phyloP scores from a whole-genome alignment of 768 basidiomycete species.

The Tulasnella sp. region DNA sequence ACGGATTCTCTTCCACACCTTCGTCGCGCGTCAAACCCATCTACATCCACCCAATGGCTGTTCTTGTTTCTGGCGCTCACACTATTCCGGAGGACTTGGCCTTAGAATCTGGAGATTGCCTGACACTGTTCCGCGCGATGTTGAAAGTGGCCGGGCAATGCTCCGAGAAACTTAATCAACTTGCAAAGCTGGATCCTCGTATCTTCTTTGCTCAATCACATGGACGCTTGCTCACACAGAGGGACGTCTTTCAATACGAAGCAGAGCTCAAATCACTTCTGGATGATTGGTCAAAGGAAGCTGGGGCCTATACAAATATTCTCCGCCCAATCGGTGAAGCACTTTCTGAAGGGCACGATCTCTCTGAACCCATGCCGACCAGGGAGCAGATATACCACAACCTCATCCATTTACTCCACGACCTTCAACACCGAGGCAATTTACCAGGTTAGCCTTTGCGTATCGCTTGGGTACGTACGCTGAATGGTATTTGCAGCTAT shows the following conservation, averaged over 20 bases:
- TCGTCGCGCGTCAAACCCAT: constrained; percentile 37
- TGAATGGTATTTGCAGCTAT: constrained; percentile 52
- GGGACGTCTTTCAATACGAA: constrained; percentile 60
- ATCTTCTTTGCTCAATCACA: constrained; percentile 44
- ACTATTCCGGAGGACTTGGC: constrained; percentile 60
- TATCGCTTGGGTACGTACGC: background rate
- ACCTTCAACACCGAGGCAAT: constrained; percentile 51
- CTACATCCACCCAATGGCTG: constrained; percentile 59
- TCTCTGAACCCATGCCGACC: background rate
- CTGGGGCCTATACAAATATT: constrained; percentile 27
- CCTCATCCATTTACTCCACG: constrained; percentile 52
- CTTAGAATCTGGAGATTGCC: constrained; percentile 56
- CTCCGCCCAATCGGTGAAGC: constrained; percentile 27
- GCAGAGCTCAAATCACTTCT: constrained; percentile 48
- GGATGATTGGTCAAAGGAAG: constrained; percentile 37
- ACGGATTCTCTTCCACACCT: constrained; percentile 40
- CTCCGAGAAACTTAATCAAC: constrained; percentile 26
- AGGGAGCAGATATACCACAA: constrained; percentile 35
- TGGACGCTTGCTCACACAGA: constrained; percentile 38
- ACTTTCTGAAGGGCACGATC: constrained; percentile 17
- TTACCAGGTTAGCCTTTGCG: constrained; percentile 44
- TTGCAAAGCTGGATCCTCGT: constrained; percentile 42
- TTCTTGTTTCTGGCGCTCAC: constrained; percentile 50
- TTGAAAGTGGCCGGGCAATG: background rate
- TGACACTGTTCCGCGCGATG: constrained; percentile 51